Percentiles rank a stretch among this genome's conserved stretches.
These are phyloP conservation scores for Phialophora expanda DNA, from an alignment of 2,329 filamentous ascomycete species.

Conservation along the genomic window DNA sequence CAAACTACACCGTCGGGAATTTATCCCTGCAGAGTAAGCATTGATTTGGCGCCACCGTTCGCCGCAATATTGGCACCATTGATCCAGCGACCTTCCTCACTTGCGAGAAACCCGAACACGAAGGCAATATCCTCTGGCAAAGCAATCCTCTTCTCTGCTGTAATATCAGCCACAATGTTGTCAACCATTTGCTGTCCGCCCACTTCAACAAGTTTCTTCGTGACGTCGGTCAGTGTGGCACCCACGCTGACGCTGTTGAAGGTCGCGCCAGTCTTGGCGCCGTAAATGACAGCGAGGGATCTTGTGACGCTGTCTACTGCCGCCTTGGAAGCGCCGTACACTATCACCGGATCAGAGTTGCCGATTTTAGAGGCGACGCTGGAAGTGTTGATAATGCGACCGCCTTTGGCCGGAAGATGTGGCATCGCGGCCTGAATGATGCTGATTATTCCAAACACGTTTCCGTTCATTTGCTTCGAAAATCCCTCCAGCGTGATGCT, in stretches of 20 bases:
- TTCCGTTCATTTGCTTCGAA: slow-evolving; percentile 13
- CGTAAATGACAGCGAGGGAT: slow-evolving; percentile 29
- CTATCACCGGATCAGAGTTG: slow-evolving; percentile 9
- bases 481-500: slow-evolving; percentile 13
- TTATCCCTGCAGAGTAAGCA: slow-evolving; percentile 21
- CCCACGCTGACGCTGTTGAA: slow-evolving; percentile 22
- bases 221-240: slow-evolving; percentile 39
- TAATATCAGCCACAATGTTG: slow-evolving; percentile 41
- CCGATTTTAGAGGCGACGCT: slow-evolving; percentile 14
- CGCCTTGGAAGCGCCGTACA: slow-evolving; percentile 42
- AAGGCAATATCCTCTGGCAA: slow-evolving; percentile 55
- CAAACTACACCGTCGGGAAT: no score
- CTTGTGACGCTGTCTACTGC: slow-evolving; percentile 41
- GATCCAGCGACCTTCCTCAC: slow-evolving; percentile 54
- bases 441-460: slow-evolving; percentile 18
- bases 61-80: slow-evolving; percentile 51
- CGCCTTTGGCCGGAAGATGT: slow-evolving; percentile 17
- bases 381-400: slow-evolving; percentile 29
- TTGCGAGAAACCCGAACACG: slow-evolving; percentile 54
- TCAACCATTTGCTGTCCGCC: slow-evolving; percentile 52
- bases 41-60: slow-evolving; percentile 40
- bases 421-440: slow-evolving; percentile 22
- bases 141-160: slow-evolving; percentile 45
- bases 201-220: slow-evolving; percentile 51
- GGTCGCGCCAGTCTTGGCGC: slow-evolving; percentile 7